phyloP scores from a whole-genome alignment of 129 eudicot species.

The Arctium minus region DNA sequence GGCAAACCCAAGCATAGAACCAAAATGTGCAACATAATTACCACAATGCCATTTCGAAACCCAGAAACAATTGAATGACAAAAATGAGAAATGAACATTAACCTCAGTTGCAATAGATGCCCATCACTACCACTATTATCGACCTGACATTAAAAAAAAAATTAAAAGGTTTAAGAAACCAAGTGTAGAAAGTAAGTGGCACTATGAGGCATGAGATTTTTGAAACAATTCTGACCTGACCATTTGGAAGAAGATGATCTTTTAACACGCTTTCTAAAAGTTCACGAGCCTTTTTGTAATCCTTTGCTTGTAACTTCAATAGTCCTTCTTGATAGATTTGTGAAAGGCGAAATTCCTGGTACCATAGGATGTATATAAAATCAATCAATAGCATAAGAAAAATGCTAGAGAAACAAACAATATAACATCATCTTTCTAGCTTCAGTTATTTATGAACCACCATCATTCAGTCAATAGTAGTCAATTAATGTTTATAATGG shows the following conservation, averaged over 20 bases:
- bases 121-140: slow-evolving; percentile 76
- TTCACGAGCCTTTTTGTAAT: slow-evolving; percentile 81
- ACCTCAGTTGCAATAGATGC: slow-evolving; percentile 93
- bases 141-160: slow-evolving; percentile 37
- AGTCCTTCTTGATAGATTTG: slow-evolving; percentile 96
- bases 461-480: background rate
- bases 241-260: slow-evolving; percentile 70
- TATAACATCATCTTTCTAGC: background rate
- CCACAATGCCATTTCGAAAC: slow-evolving; percentile 9
- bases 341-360: slow-evolving; percentile 84
- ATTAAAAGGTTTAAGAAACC: slow-evolving; percentile 4
- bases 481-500: background rate
- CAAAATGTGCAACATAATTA: slow-evolving; percentile 10
- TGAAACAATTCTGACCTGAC: slow-evolving; percentile 49
- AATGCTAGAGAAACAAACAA: background rate
- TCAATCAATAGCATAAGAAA: slow-evolving; percentile 10
- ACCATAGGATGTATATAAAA: slow-evolving; percentile 4
- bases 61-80: slow-evolving; percentile 9
- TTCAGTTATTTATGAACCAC: background rate
- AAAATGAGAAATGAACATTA: background rate
- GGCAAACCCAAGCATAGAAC: background rate
- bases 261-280: slow-evolving; percentile 71
- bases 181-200: background rate
- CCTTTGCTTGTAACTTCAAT: slow-evolving; percentile 68
- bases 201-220: background rate